Percentiles rank a stretch among this genome's conserved stretches.
These are phyloP conservation scores for Lyophyllum semitale DNA, from an alignment of 768 basidiomycete species.

Conservation along the genomic window DNA sequence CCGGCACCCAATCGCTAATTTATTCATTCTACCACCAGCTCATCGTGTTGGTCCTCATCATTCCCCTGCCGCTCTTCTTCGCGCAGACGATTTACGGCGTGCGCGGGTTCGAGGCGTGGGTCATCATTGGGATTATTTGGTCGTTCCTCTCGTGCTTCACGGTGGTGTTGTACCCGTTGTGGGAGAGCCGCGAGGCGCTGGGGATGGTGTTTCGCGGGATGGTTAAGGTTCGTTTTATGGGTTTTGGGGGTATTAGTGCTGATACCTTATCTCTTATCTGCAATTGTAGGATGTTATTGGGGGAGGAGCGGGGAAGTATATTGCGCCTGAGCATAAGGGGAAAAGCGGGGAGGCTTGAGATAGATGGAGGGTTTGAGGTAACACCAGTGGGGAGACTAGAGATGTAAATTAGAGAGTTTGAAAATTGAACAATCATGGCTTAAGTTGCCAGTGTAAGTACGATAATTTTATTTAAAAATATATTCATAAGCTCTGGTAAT, in stretches of 20 bases:
- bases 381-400: no score
- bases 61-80: slow-evolving; percentile 88
- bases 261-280: background rate
- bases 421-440: no score
- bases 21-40: slow-evolving; percentile 38
- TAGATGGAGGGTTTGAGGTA: no score
- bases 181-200: slow-evolving; percentile 76
- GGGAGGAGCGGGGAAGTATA: slow-evolving; percentile 33
- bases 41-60: slow-evolving; percentile 65
- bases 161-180: slow-evolving; percentile 86
- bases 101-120: slow-evolving; percentile 75
- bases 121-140: slow-evolving; percentile 82
- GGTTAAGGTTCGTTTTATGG: slow-evolving; percentile 49
- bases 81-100: slow-evolving; percentile 70
- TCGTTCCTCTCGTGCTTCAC: slow-evolving; percentile 72
- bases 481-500: no score
- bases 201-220: slow-evolving; percentile 59
- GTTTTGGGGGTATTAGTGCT: background rate
- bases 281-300: slow-evolving; percentile 33
- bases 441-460: no score
- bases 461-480: no score
- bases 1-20: background rate
- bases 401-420: no score
- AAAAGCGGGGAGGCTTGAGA: no score
- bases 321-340: background rate